phyloP scores from a whole-genome alignment of 2,329 filamentous ascomycete species.

The Esteya vermicola region DNA sequence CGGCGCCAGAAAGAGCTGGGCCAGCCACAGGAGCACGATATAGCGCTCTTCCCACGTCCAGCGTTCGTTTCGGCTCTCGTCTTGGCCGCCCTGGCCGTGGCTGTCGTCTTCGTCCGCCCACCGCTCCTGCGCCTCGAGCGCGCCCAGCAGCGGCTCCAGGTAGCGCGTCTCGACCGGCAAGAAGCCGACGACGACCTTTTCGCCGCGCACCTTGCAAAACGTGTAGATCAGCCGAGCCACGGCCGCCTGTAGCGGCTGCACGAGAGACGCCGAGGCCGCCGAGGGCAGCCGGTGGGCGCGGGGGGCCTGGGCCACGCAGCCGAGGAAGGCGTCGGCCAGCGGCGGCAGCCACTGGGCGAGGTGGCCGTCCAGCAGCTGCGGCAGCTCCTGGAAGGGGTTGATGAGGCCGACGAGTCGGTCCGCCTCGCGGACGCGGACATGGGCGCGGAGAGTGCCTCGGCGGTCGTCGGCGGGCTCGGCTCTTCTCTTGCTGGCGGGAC shows the following conservation, averaged over 20 bases:
- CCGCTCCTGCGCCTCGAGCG: slow-evolving; percentile 45
- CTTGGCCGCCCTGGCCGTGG: slow-evolving; percentile 3
- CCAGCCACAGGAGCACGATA: slow-evolving; percentile 75
- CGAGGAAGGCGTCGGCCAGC: slow-evolving; percentile 63
- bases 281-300: slow-evolving; percentile 7
- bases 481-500: slow-evolving; percentile 23
- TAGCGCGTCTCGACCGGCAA: slow-evolving; percentile 80
- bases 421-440: slow-evolving; percentile 10
- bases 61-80: slow-evolving; percentile 5
- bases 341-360: slow-evolving; percentile 61
- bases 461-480: slow-evolving; percentile 18
- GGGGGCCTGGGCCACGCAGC: slow-evolving; percentile 20
- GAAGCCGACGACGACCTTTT: slow-evolving; percentile 85
- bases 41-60: slow-evolving; percentile 84
- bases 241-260: slow-evolving; percentile 49
- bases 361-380: slow-evolving; percentile 79
- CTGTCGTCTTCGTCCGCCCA: neutral
- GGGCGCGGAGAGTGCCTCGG: slow-evolving; percentile 3
- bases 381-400: slow-evolving; percentile 88
- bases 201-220: slow-evolving; percentile 85
- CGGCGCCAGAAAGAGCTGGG: slow-evolving; percentile 67
- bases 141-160: slow-evolving; percentile 64
- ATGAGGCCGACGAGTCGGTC: slow-evolving; percentile 31
- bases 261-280: slow-evolving; percentile 11
- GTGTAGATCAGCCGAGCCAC: slow-evolving; percentile 73